Evolutionary conservation across 2,329 filamentous ascomycete genomes (phyloP), one percentile per base, ranked within the genome.

Genomic region (Alternaria sp.): DNA sequence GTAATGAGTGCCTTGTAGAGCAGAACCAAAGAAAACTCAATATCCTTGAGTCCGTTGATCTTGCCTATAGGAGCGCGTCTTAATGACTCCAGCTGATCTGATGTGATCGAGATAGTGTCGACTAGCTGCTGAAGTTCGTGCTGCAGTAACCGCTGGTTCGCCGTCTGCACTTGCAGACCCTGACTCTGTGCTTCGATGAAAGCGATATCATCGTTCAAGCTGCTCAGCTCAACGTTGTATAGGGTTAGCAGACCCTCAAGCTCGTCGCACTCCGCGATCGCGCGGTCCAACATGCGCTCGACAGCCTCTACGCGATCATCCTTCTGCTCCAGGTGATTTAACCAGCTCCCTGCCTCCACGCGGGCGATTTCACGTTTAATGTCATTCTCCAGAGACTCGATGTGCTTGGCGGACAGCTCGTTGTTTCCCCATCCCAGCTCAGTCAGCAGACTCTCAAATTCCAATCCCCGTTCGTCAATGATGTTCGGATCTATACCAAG

Each of bases 141-240:
- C 79, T 95, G 93, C 50, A 99, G 86, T 26, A 97, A 86, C 79
- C 97, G 97, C 78, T 99, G 96, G 73, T 99, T 99, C 44, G 96
- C 93, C 19, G 95, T 95, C 80, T 98, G 96, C 7, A 99, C 95
- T 75, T 99, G 96, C 50, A 99, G 84, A 83, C 96, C 96, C 81
- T 99, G 95, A 7, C 93, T 94, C 80, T 99, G 96, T 2, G 96
- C 93, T 82, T 99, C 96, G 68, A 99, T 98, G 77, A 96, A 98
- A 4, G 93, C 90, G 71, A 99, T 96, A 73, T 99, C 96, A 54
- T 98, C 95, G 60, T 94, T 93, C 28, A 99, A 86, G 52, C 94
- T 98, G 74, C 25, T 64, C 7, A 99, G 85, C 79, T 99, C 96
- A 25, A 98, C 96, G 50, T 92, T 93, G 80, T 99, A 99, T 32